Percentiles rank a stretch among this genome's conserved stretches.
Conservation (phyloP, 345 rosid species). For the Alliaria petiolata region DNA sequence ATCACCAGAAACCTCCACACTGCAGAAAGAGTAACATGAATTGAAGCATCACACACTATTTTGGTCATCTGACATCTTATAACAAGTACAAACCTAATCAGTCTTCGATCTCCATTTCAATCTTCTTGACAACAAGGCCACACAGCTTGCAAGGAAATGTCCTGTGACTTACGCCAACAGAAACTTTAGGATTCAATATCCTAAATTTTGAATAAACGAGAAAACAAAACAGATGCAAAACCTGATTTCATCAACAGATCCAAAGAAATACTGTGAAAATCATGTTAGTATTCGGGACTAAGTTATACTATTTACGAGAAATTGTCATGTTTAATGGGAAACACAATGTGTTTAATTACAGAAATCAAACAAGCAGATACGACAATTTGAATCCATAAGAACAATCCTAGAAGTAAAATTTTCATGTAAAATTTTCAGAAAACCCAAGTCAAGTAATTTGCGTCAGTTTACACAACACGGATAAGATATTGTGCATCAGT, state of each 20-base stretch:
- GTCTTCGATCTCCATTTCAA: conserved; percentile 37
- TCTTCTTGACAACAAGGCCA: conserved; percentile 41
- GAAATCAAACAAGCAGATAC: background rate
- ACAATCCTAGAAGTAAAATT: no score
- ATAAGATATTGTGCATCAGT: background rate
- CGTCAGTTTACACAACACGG: background rate
- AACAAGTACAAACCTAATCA: conserved; percentile 49
- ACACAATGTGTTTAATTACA: background rate
- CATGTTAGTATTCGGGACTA: no score
- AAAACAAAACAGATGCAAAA: background rate
- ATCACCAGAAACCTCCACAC: no score
- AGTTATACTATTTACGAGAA: background rate
- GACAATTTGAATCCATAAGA: background rate
- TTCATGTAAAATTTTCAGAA: background rate
- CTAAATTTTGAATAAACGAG: background rate
- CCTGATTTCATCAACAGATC: no score
- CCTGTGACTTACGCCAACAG: conserved; percentile 40
- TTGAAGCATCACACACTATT: background rate
- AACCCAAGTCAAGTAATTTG: background rate
- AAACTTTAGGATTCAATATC: background rate
- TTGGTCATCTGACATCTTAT: background rate
- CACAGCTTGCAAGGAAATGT: conserved; percentile 80
- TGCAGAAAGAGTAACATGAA: no score
- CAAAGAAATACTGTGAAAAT: no score
- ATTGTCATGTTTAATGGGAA: background rate